A percentile compares a stretch with the other conserved stretches of the same genome.
These are phyloP conservation scores for Candida gigantensis DNA, from an alignment of 1,139 yeast species.

Conservation along the genomic window DNA sequence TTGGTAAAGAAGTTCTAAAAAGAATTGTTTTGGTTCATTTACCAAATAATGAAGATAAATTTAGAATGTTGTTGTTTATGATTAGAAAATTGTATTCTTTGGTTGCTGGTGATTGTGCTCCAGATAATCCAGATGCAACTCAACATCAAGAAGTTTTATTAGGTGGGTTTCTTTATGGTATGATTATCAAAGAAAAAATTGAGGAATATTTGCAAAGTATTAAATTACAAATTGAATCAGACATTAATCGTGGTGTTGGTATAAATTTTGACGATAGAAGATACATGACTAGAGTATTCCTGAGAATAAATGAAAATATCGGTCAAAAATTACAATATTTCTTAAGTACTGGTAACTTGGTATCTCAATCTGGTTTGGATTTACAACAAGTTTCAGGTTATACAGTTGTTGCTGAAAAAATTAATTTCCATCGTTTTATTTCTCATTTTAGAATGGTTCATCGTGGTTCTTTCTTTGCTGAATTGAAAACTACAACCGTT, in stretches of 20 bases:
- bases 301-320: constrained; percentile 85
- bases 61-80: constrained; percentile 87
- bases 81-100: constrained; percentile 90
- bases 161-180: constrained; percentile 96
- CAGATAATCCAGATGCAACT: constrained; percentile 98
- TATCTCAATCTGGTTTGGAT: constrained; percentile 95
- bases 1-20: constrained; percentile 80
- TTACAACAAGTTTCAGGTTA: constrained; percentile 98
- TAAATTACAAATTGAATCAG: constrained; percentile 73
- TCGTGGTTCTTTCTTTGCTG: constrained; percentile 99
- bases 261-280: constrained; percentile 82
- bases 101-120: constrained; percentile 95
- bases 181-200: constrained; percentile 93
- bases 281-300: constrained; percentile 77
- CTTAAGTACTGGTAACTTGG: constrained; percentile 94
- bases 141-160: constrained; percentile 96
- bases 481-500: constrained; percentile 94
- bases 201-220: constrained; percentile 86
- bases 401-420: constrained; percentile 98
- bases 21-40: constrained; percentile 91
- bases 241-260: constrained; percentile 77
- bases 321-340: constrained; percentile 95
- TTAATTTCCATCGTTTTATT: constrained; percentile 93
- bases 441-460: constrained; percentile 99
- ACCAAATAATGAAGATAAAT: constrained; percentile 71